phyloP scores from a whole-genome alignment of 176 grass and related monocot species.

The Aegilops umbellulata region DNA sequence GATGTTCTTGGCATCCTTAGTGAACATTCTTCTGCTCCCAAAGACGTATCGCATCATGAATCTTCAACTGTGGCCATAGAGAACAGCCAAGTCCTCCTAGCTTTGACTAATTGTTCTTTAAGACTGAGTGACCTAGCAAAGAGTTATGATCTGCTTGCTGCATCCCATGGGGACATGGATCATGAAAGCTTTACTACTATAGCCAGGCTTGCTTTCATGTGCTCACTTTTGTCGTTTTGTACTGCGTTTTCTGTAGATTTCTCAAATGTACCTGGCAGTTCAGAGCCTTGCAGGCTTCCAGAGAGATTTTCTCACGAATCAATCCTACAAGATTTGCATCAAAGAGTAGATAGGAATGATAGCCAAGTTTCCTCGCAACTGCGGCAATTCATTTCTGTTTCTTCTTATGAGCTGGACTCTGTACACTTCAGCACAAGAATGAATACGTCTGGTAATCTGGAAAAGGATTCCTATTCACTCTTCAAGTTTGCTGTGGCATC shows the following conservation, averaged over 20 bases:
- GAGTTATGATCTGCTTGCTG: constrained; percentile 72
- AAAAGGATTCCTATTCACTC: constrained; percentile 42
- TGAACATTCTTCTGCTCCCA: constrained; percentile 23
- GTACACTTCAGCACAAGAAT: constrained; percentile 33
- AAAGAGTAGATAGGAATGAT: constrained; percentile 49
- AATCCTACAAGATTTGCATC: constrained; percentile 57
- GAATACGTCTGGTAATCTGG: constrained; percentile 30
- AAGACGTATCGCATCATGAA: background rate
- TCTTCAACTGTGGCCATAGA: constrained; percentile 29
- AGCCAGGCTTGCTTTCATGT: constrained; percentile 64
- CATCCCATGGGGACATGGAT: constrained; percentile 76
- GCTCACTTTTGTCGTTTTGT: constrained; percentile 79
- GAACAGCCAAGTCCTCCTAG: constrained; percentile 31
- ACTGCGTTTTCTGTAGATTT: constrained; percentile 56
- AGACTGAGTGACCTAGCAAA: constrained; percentile 63
- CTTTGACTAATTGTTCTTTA: constrained; percentile 54
- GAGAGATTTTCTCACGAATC: constrained; percentile 43
- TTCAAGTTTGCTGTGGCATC: constrained; percentile 59
- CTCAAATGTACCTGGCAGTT: constrained; percentile 23
- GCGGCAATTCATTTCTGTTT: constrained; percentile 42
- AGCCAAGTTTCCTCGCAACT: constrained; percentile 33
- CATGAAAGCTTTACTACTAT: constrained; percentile 46
- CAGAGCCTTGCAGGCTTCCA: constrained; percentile 14
- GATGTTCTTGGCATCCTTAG: constrained; percentile 52
- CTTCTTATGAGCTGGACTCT: constrained; percentile 29